A percentile compares a stretch with the other conserved stretches of the same genome.
These are phyloP conservation scores for Clonostachys sp. DNA, from an alignment of 2,329 filamentous ascomycete species.

Conservation along the genomic window DNA sequence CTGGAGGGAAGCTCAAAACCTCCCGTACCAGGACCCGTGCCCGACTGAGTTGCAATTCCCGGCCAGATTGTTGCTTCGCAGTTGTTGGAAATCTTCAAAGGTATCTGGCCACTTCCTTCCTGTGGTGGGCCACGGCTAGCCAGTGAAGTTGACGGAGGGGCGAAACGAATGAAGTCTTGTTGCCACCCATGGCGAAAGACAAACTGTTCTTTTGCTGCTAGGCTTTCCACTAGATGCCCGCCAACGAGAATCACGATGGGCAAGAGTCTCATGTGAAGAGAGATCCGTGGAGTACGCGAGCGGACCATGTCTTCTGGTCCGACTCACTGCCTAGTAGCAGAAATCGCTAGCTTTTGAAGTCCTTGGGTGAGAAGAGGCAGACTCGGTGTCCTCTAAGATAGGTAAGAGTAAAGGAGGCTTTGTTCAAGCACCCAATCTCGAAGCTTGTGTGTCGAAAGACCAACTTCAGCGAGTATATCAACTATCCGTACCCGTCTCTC, in stretches of 20 bases:
- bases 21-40: constrained; percentile 59
- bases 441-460: too few species aligned
- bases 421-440: too few species aligned
- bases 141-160: background rate
- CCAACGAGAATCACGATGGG: background rate
- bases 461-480: too few species aligned
- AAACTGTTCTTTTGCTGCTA: background rate
- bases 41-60: constrained; percentile 68
- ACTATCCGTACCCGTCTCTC: too few species aligned
- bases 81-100: constrained; percentile 66
- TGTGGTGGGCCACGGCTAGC: constrained; percentile 21
- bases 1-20: constrained; percentile 65
- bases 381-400: too few species aligned
- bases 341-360: too few species aligned
- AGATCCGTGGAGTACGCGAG: too few species aligned
- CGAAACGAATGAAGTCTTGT: constrained; percentile 12
- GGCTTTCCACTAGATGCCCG: background rate
- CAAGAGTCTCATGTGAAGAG: background rate
- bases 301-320: too few species aligned
- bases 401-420: too few species aligned
- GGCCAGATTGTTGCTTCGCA: constrained; percentile 73
- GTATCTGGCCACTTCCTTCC: constrained; percentile 35
- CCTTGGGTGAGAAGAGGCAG: too few species aligned
- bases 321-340: too few species aligned
- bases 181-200: constrained; percentile 9